Evolutionary conservation across 2,329 filamentous ascomycete genomes (phyloP).

Genomic region (Penicillium psychrosexuale): DNA sequence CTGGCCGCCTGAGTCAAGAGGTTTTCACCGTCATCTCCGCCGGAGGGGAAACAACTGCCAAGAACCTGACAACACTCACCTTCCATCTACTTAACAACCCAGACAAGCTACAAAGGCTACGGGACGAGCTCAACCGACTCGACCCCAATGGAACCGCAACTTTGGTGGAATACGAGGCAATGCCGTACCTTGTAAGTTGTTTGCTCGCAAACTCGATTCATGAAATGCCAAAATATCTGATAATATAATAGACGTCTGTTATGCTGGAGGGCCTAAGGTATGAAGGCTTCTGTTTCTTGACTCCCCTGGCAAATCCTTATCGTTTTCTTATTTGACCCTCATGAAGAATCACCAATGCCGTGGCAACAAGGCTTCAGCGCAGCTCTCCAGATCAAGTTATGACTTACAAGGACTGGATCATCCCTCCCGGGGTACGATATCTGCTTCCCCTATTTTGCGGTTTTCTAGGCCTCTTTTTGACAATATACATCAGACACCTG

Average conservation of each 20-base stretch:
- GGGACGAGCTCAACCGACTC: conserved; percentile 27
- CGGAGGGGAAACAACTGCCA: conserved; percentile 30
- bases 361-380: conserved; percentile 30
- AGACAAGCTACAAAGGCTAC: conserved; percentile 22
- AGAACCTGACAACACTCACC: conserved; percentile 25
- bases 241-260: conserved; percentile 20
- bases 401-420: conserved; percentile 31
- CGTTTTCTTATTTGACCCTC: background rate
- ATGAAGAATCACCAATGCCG: conserved; percentile 20
- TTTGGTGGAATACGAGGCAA: conserved; percentile 27
- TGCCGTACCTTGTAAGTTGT: conserved; percentile 28
- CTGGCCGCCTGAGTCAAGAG: conserved; percentile 26
- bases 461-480: background rate
- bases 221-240: background rate
- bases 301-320: background rate
- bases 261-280: conserved; percentile 32
- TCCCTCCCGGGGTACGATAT: conserved; percentile 30
- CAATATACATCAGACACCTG: conserved; percentile 24
- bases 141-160: conserved; percentile 21
- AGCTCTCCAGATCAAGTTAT: conserved; percentile 29
- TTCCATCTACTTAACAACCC: conserved; percentile 33
- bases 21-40: conserved; percentile 28
- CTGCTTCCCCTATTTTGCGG: background rate
- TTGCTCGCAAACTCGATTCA: no score
- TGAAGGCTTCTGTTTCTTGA: background rate